Percentiles rank a stretch among this genome's conserved stretches.
Evolutionary conservation across 331 rosid species (phyloP).

Genomic region (Acacia pycnantha): DNA sequence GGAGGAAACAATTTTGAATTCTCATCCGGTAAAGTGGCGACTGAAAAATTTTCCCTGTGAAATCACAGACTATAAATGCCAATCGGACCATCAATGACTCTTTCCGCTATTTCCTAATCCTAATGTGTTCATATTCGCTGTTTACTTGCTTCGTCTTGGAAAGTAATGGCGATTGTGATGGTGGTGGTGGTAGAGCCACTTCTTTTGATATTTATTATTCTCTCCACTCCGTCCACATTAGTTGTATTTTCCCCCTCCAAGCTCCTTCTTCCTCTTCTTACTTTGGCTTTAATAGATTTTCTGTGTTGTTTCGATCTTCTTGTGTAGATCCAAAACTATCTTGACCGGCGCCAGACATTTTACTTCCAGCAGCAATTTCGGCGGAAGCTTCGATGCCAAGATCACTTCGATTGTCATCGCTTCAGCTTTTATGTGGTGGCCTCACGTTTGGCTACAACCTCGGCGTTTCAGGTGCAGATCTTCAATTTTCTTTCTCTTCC

Average conservation of each 20-base stretch:
- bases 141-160: neutral
- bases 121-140: too few species aligned
- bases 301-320: neutral
- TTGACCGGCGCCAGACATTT: constrained; percentile 75
- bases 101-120: too few species aligned
- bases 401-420: constrained; percentile 73
- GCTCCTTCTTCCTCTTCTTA: neutral
- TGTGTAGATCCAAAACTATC: too few species aligned
- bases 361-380: neutral
- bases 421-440: constrained; percentile 75
- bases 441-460: constrained; percentile 89
- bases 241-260: neutral
- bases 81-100: neutral
- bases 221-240: neutral
- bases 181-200: neutral
- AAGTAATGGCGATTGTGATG: neutral
- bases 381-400: constrained; percentile 62
- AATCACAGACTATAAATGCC: neutral
- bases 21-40: neutral
- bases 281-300: neutral
- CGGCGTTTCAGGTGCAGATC: constrained; percentile 72
- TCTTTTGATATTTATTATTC: neutral
- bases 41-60: neutral
- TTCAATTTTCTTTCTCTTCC: neutral
- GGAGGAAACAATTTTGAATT: neutral